Percentiles rank a stretch among this genome's conserved stretches.
These are phyloP conservation scores for Exophiala spinifera DNA, from an alignment of 2,329 filamentous ascomycete genomes.

Conservation along the genomic window DNA sequence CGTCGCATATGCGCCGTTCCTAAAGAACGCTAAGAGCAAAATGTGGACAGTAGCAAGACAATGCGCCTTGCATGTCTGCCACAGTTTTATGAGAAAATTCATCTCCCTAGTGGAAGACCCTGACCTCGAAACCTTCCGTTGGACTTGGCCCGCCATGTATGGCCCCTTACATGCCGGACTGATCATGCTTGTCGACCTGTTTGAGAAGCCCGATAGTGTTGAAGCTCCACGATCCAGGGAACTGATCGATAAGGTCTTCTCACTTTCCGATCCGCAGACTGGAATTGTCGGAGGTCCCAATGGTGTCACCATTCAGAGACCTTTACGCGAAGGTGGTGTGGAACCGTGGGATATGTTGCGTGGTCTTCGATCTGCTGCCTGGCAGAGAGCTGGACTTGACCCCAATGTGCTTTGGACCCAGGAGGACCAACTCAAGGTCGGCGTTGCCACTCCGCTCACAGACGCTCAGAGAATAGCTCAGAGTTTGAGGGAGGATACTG, in stretches of 20 bases:
- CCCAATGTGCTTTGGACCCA: slow-evolving; percentile 48
- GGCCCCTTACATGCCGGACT: slow-evolving; percentile 47
- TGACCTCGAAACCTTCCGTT: slow-evolving; percentile 48
- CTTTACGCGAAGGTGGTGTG: slow-evolving; percentile 46
- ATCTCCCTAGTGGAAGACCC: slow-evolving; percentile 46
- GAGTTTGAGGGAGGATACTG: slow-evolving; percentile 27
- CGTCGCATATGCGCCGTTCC: slow-evolving; percentile 48
- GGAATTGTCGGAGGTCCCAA: slow-evolving; percentile 47
- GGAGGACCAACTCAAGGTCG: slow-evolving; percentile 42
- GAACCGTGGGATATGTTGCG: slow-evolving; percentile 51
- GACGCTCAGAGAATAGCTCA: slow-evolving; percentile 25
- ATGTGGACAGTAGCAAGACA: slow-evolving; percentile 48
- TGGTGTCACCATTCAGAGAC: slow-evolving; percentile 42
- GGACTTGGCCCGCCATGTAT: slow-evolving; percentile 48
- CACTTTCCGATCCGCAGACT: slow-evolving; percentile 44
- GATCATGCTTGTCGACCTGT: slow-evolving; percentile 50
- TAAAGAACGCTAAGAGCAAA: slow-evolving; percentile 48
- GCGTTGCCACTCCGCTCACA: slow-evolving; percentile 29
- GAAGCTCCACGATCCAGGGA: slow-evolving; percentile 46
- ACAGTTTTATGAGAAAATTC: slow-evolving; percentile 50
- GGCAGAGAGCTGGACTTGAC: slow-evolving; percentile 48
- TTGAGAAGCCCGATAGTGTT: slow-evolving; percentile 45
- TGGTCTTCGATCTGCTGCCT: slow-evolving; percentile 46
- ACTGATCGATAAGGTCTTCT: slow-evolving; percentile 47
- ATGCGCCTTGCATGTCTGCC: slow-evolving; percentile 46